Evolutionary conservation across 441 rosid species (phyloP).

Genomic region (Kokia cookei): DNA sequence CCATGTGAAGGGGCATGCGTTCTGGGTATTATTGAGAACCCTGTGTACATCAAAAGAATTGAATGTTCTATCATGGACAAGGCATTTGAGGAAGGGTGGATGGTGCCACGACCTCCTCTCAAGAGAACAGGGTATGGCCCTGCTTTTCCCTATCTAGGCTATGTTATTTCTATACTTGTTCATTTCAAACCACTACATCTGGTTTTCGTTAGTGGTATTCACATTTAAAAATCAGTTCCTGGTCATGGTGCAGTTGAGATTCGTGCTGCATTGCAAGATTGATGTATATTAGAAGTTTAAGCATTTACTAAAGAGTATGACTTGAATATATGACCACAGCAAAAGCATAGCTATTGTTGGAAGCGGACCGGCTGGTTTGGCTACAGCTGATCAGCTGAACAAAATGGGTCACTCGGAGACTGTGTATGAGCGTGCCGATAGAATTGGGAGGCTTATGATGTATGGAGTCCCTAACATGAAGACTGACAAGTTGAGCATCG

Average conservation of each 20-base stretch:
- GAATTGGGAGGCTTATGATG: slow-evolving; percentile 99
- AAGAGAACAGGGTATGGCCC: slow-evolving; percentile 77
- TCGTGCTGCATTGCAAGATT: not conserved
- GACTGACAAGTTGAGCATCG: slow-evolving; percentile 82
- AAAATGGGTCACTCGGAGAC: slow-evolving; percentile 92
- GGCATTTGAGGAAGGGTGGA: slow-evolving; percentile 99
- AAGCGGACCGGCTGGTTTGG: slow-evolving; percentile 96
- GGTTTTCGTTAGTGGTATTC: not conserved
- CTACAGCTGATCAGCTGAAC: slow-evolving; percentile 99
- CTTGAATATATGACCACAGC: slow-evolving; percentile 36
- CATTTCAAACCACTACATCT: not conserved
- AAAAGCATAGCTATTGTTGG: slow-evolving; percentile 84
- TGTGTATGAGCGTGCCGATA: slow-evolving; percentile 91
- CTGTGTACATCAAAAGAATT: slow-evolving; percentile 90
- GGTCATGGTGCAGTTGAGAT: not conserved
- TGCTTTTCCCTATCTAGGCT: not conserved
- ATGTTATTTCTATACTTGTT: not conserved
- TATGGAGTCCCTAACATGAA: slow-evolving; percentile 99
- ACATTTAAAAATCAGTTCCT: not conserved
- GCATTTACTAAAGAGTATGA: not conserved
- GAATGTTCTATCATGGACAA: slow-evolving; percentile 95
- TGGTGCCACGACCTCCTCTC: slow-evolving; percentile 91
- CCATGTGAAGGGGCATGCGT: slow-evolving; percentile 99
- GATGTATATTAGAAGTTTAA: not conserved
- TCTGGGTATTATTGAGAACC: slow-evolving; percentile 98